These are phyloP conservation scores for Saussurea involucrata DNA, from an alignment of 129 eudicot genomes.

Conservation along the genomic window DNA sequence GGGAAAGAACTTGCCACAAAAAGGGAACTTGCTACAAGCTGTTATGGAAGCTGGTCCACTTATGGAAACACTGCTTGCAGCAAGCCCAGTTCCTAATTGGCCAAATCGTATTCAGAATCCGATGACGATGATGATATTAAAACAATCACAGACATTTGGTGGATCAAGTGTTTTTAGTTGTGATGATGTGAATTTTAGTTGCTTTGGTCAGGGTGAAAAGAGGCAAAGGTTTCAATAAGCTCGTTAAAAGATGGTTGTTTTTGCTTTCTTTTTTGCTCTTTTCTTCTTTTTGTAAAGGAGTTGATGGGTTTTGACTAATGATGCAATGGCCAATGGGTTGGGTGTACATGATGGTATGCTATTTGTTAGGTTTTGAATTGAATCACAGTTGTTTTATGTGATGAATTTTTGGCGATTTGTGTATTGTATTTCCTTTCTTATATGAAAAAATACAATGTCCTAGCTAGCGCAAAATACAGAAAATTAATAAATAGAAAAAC, in stretches of 20 bases:
- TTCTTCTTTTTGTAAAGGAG: conserved; percentile 41
- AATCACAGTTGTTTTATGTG: conserved; percentile 22
- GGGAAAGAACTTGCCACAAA: conserved; percentile 57
- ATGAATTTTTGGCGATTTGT: neutral
- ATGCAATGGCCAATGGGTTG: too few relatives aligned
- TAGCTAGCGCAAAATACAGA: neutral
- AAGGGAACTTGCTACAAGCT: conserved; percentile 51
- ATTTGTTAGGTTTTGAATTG: conserved; percentile 30
- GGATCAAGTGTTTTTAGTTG: conserved; percentile 29
- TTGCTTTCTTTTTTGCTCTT: neutral
- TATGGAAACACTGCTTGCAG: conserved; percentile 45
- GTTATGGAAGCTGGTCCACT: conserved; percentile 60
- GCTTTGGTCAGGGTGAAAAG: conserved; percentile 34
- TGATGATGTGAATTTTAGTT: conserved; percentile 23
- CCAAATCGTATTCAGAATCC: conserved; percentile 28
- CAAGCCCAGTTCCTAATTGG: conserved; percentile 55
- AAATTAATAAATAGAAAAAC: neutral
- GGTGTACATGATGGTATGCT: conserved; percentile 45
- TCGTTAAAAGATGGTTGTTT: conserved; percentile 1
- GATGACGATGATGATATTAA: neutral
- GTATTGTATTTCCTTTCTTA: neutral
- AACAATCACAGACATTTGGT: conserved; percentile 13
- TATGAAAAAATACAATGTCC: neutral
- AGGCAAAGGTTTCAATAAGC: conserved; percentile 50
- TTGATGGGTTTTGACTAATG: conserved; percentile 11